Evolutionary conservation across 192 early-diverging fungal genomes (phyloP), one percentile per base, ranked within the genome.

Genomic region (Coemansia umbellata): DNA sequence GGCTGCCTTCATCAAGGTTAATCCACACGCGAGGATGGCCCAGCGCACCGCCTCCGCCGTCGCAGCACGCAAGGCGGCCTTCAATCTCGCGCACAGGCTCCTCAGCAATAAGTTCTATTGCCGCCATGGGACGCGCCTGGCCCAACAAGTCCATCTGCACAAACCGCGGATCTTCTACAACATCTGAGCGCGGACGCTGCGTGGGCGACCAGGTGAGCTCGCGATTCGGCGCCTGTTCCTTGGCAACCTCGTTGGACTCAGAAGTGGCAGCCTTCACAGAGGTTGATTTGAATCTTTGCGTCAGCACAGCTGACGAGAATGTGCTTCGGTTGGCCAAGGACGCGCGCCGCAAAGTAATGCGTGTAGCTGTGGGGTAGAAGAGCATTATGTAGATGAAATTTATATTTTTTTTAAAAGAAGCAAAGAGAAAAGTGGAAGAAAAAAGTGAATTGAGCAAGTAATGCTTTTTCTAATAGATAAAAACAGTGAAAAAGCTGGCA

Each of bases 11-110:
- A 51, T 80, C 69, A 64, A 97, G 82, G 72, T 95, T 95, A 63
- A 97, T 90, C 78, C 87, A 97, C 19, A 97, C 89, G 60, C 87
- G 88, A 18, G 94, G 94, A 60, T 97, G 94, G 27, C 94, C 94
- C 26, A 97, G 79, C 32, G 91, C 67, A 53, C 93, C 94, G 40
- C 86, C 93, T 23, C 74, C 94, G 53, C 94, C 94, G 56, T 97
- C 84, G 60, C 94, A 97, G 58, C 81, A 78, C 30, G 86, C 89
- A 56, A 83, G 63, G 17, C 91, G 85, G 27, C 78, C 76, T 17
- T 85, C 76, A 15, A 95, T 86, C 58, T 85, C 69, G 50, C 78
- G 88, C 50, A 97, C 79, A 15, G 93, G 91, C 50, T 92, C 92
- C 63, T 91, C 84, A 27, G 84, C 82, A 69, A 97, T 92, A 42